Evolutionary conservation across 169 alveolate genomes (phyloP), one percentile per base, ranked within the genome.

Genomic region (Eimeria nieschulzi): DNA sequence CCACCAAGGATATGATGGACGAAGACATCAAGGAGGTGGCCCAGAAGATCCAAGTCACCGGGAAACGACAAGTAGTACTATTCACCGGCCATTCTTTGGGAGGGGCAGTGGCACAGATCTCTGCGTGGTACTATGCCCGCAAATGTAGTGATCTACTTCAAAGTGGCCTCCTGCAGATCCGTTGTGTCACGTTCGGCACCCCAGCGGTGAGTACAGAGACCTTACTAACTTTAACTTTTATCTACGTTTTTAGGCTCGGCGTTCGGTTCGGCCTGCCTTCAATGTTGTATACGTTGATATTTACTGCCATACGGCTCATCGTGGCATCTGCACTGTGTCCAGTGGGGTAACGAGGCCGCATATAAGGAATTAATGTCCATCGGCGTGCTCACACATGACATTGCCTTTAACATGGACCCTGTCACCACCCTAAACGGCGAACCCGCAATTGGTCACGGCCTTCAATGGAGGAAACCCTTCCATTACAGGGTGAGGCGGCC

Each of bases 51-150:
- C 9, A 59, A 5, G 76, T 73, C 26, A 80, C 87, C 25, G 63
- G 75, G 61, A 80, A 61, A 73, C 56, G 87, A 51, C 87, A 83
- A 21, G 91, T 83, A 21, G 56, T 83, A n/a, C 80, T 83, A 13
- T 83, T 83, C 80, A 66, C 91, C 25, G 91, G 91, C 56, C 91
- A 83, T 66, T 83, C 91, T 17, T 12, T 83, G 26, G 91, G 91
- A 23, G 78, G 80, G 8, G 91, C 91, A 2, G 82, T 83, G 19
- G 79, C 91, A 7, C 91, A 83, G 68, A 63, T 83, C 6, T 63
- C 70, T 9, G 91, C 91, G 39, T 83, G 91, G 91, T 83, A 83
- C 80, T 46, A 39, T 63, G 91, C 91, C 70, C 26, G 25, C 70
- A 12, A 64, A 54, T n/a, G 68, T 19, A 78, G 91, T n/a, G 17